phyloP scores from a whole-genome alignment of 2,329 filamentous ascomycete species.

The Septoria linicola region DNA sequence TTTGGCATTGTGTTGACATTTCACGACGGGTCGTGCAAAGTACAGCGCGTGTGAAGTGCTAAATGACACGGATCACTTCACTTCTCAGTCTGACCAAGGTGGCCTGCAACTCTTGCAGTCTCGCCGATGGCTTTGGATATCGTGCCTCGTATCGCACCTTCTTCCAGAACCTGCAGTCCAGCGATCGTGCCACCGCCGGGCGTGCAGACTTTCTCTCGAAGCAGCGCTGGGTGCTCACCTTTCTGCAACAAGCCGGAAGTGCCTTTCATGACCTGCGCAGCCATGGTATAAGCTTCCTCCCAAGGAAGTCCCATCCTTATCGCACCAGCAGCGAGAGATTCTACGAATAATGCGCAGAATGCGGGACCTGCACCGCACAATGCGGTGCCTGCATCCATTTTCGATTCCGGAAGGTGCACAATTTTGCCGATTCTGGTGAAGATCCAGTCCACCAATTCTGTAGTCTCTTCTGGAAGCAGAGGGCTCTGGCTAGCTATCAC shows the following conservation, averaged over 20 bases:
- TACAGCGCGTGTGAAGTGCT: no score
- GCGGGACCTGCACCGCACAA: slow-evolving; percentile 73
- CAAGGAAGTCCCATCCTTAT: slow-evolving; percentile 76
- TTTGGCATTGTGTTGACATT: no score
- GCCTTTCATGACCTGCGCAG: slow-evolving; percentile 74
- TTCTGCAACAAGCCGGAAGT: slow-evolving; percentile 65
- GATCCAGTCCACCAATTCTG: slow-evolving; percentile 68
- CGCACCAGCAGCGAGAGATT: slow-evolving; percentile 72
- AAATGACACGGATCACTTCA: no score
- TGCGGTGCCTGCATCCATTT: slow-evolving; percentile 72
- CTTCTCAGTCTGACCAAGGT: background rate
- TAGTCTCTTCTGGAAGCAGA: slow-evolving; percentile 55
- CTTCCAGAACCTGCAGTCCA: slow-evolving; percentile 70
- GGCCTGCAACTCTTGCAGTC: slow-evolving; percentile 32
- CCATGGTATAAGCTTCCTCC: slow-evolving; percentile 72
- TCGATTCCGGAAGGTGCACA: slow-evolving; percentile 62
- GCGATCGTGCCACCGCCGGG: slow-evolving; percentile 77
- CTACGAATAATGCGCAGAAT: slow-evolving; percentile 72
- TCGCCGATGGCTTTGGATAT: slow-evolving; percentile 69
- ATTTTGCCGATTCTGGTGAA: slow-evolving; percentile 73
- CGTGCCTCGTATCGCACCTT: slow-evolving; percentile 66
- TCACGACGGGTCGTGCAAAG: no score
- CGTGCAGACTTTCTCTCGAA: slow-evolving; percentile 74
- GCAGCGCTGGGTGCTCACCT: slow-evolving; percentile 71
- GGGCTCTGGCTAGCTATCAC: slow-evolving; percentile 66